phyloP scores from a whole-genome alignment of 1,284 basidiomycete species.

The Laetiporus sulphureus region DNA sequence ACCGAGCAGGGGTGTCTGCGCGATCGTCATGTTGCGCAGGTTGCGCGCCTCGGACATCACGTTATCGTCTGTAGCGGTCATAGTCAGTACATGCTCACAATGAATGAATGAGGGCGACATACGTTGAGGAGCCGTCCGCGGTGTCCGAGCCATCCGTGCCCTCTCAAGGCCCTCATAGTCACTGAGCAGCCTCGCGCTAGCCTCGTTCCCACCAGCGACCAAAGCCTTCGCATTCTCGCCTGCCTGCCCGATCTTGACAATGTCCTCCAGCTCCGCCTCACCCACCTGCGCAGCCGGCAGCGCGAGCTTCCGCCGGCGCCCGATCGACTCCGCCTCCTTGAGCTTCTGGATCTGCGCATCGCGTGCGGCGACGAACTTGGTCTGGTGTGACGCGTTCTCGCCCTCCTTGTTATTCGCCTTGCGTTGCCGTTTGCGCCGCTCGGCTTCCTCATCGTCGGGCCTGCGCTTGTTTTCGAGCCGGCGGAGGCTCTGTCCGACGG shows the following conservation, averaged over 20 bases:
- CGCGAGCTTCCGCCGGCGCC: conserved; percentile 79
- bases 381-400: conserved; percentile 57
- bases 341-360: conserved; percentile 97
- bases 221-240: conserved; percentile 80
- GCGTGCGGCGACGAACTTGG: conserved; percentile 88
- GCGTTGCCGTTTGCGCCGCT: conserved; percentile 80
- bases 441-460: conserved; percentile 83
- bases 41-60: conserved; percentile 94
- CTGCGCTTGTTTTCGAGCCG: conserved; percentile 90
- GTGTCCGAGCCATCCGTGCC: conserved; percentile 89
- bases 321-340: conserved; percentile 95
- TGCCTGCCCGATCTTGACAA: conserved; percentile 96
- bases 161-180: conserved; percentile 89
- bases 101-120: conserved; percentile 26
- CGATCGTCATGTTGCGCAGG: conserved; percentile 85
- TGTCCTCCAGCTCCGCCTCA: conserved; percentile 95
- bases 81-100: conserved; percentile 4
- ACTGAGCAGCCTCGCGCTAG: conserved; percentile 81
- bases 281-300: conserved; percentile 92
- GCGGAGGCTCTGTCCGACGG: conserved; percentile 87
- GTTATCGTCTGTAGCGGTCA: conserved; percentile 69
- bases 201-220: conserved; percentile 76
- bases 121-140: conserved; percentile 89
- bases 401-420: conserved; percentile 57
- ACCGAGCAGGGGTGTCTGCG: conserved; percentile 92